Percentiles rank a stretch among this genome's conserved stretches.
phyloP scores from a whole-genome alignment of 2,329 filamentous ascomycete species.

The Calycina herbarum region DNA sequence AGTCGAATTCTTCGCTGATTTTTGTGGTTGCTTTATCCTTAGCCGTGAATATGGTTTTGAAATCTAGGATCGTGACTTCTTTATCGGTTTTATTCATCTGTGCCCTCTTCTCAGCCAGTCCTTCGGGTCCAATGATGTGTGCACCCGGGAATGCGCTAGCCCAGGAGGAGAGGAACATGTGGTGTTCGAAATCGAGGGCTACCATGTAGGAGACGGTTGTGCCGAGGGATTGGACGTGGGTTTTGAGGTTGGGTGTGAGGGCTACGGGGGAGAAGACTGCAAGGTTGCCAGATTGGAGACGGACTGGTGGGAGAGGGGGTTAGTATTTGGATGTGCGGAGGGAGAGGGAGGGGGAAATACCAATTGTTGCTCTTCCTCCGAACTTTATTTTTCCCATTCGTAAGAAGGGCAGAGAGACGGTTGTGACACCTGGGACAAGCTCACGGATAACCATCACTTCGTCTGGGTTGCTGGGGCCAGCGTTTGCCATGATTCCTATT shows the following conservation, averaged over 20 bases:
- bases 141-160: slow-evolving; percentile 75
- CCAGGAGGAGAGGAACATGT: slow-evolving; percentile 91
- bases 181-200: slow-evolving; percentile 88
- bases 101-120: slow-evolving; percentile 78
- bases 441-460: slow-evolving; percentile 89
- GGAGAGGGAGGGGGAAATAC: slow-evolving; percentile 44
- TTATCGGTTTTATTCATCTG: slow-evolving; percentile 56
- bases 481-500: not conserved
- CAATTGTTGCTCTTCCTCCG: slow-evolving; percentile 83
- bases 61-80: slow-evolving; percentile 44
- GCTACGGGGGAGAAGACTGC: slow-evolving; percentile 91
- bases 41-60: slow-evolving; percentile 66
- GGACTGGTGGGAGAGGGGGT: slow-evolving; percentile 12
- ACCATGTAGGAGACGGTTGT: slow-evolving; percentile 79
- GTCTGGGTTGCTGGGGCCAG: slow-evolving; percentile 57
- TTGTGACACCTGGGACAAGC: slow-evolving; percentile 75
- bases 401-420: slow-evolving; percentile 79
- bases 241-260: slow-evolving; percentile 71
- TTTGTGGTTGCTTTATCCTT: slow-evolving; percentile 50
- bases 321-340: slow-evolving; percentile 2
- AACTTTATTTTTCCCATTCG: slow-evolving; percentile 79
- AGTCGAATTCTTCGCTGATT: slow-evolving; percentile 77
- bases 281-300: slow-evolving; percentile 70
- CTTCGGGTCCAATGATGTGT: slow-evolving; percentile 78
- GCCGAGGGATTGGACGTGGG: slow-evolving; percentile 64